phyloP scores from a whole-genome alignment of 495 filamentous ascomycete genomes.

The Recurvomyces mirabilis region DNA sequence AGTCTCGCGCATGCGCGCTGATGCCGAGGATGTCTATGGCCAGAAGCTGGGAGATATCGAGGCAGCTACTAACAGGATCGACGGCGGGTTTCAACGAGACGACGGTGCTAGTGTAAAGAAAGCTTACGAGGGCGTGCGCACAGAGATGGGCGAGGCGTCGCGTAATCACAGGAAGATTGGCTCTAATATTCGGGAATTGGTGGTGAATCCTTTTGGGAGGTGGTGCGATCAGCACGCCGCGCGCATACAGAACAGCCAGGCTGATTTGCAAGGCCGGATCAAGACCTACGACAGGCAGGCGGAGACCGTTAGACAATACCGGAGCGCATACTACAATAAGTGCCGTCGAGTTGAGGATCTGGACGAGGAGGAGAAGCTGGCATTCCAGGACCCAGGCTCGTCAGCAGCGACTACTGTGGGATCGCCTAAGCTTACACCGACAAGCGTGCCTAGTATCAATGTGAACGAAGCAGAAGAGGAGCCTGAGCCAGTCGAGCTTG shows the following conservation, averaged over 20 bases:
- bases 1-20: slow-evolving; percentile 86
- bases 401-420: slow-evolving; percentile 25
- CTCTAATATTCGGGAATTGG: slow-evolving; percentile 88
- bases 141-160: slow-evolving; percentile 86
- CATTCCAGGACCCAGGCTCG: slow-evolving; percentile 69
- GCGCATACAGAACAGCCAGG: slow-evolving; percentile 84
- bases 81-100: slow-evolving; percentile 80
- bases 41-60: slow-evolving; percentile 69
- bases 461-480: slow-evolving; percentile 49
- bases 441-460: slow-evolving; percentile 40
- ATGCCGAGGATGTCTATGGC: slow-evolving; percentile 87
- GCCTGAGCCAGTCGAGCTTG: slow-evolving; percentile 76
- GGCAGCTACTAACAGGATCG: slow-evolving; percentile 67
- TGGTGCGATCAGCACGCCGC: slow-evolving; percentile 93
- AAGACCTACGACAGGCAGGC: slow-evolving; percentile 88
- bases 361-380: slow-evolving; percentile 96
- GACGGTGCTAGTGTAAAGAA: slow-evolving; percentile 94
- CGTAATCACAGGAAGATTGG: slow-evolving; percentile 90
- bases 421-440: slow-evolving; percentile 29
- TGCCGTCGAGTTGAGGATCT: slow-evolving; percentile 91
- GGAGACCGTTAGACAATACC: slow-evolving; percentile 78
- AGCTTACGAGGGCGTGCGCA: slow-evolving; percentile 90
- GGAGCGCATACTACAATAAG: slow-evolving; percentile 97
- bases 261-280: slow-evolving; percentile 78
- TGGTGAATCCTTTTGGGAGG: slow-evolving; percentile 81